These are phyloP conservation scores for Paraphoma chrysanthemicola DNA, from an alignment of 2,329 filamentous ascomycete genomes.

Conservation along the genomic window DNA sequence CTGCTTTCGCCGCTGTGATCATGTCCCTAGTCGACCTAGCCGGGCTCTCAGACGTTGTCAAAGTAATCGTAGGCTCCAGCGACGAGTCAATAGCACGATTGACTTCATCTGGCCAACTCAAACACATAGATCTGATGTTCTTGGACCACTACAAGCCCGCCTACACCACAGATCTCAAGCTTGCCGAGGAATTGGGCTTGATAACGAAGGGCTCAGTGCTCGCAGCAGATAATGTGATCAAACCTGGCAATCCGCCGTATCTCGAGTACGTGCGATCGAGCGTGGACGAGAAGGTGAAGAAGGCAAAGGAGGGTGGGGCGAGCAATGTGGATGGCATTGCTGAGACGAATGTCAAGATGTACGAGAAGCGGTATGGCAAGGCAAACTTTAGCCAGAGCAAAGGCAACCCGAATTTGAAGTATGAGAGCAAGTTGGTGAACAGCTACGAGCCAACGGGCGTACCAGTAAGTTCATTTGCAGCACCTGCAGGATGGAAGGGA, in stretches of 20 bases:
- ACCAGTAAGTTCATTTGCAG: constrained; percentile 57
- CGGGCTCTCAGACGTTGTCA: constrained; percentile 73
- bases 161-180: constrained; percentile 76
- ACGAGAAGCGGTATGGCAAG: constrained; percentile 54
- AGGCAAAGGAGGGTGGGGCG: constrained; percentile 33
- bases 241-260: constrained; percentile 74
- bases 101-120: constrained; percentile 59
- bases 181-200: constrained; percentile 74
- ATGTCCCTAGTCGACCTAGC: constrained; percentile 74
- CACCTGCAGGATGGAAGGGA: neutral
- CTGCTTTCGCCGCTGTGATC: constrained; percentile 76
- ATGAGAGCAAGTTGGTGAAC: constrained; percentile 68
- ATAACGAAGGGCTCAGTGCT: constrained; percentile 68
- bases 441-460: constrained; percentile 74
- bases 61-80: constrained; percentile 73
- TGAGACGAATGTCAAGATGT: constrained; percentile 58
- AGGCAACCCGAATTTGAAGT: constrained; percentile 71
- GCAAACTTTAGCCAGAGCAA: constrained; percentile 51
- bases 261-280: constrained; percentile 72
- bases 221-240: constrained; percentile 75
- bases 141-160: constrained; percentile 82
- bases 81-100: constrained; percentile 70
- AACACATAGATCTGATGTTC: constrained; percentile 74
- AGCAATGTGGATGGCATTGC: constrained; percentile 51
- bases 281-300: constrained; percentile 66